Conservation (phyloP, 2,329 filamentous ascomycete species). For the Graphiopsis chlorocephala region DNA sequence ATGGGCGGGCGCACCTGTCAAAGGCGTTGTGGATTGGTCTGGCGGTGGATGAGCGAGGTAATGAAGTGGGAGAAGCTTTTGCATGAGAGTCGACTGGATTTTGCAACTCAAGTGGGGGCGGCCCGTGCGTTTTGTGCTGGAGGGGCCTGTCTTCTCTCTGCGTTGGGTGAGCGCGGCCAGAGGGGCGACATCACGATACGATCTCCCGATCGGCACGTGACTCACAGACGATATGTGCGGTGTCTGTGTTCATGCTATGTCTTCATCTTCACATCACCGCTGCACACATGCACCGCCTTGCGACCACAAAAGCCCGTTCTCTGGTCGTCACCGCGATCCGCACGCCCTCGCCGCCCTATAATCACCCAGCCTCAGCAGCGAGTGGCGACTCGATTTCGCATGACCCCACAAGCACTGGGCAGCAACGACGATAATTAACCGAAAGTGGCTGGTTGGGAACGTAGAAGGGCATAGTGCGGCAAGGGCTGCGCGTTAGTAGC, state of each 20-base stretch:
- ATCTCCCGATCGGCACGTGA: background rate
- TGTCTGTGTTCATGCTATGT: background rate
- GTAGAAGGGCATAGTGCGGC: background rate
- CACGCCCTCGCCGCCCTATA: background rate
- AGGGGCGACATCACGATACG: background rate
- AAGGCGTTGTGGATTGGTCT: slow-evolving; percentile 23
- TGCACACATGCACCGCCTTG: background rate
- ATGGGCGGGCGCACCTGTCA: slow-evolving; percentile 21
- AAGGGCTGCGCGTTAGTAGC: background rate
- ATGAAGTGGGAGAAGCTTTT: slow-evolving; percentile 15
- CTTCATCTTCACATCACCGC: background rate
- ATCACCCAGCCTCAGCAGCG: background rate
- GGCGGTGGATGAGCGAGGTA: slow-evolving; percentile 20
- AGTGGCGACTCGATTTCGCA: slow-evolving; percentile 2
- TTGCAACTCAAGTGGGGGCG: slow-evolving; percentile 5
- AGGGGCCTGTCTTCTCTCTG: background rate
- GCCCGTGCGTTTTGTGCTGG: background rate
- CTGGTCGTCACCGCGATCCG: background rate
- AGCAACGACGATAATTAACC: slow-evolving; percentile 12
- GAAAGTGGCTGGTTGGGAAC: slow-evolving; percentile 13
- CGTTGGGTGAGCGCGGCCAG: background rate
- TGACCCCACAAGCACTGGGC: slow-evolving; percentile 14
- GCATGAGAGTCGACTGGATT: slow-evolving; percentile 4
- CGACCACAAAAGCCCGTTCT: background rate
- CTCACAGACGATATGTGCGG: background rate